A percentile compares a stretch with the other conserved stretches of the same genome.
phyloP scores from a whole-genome alignment of 768 basidiomycete genomes.

The Phaeolepiota aurea region DNA sequence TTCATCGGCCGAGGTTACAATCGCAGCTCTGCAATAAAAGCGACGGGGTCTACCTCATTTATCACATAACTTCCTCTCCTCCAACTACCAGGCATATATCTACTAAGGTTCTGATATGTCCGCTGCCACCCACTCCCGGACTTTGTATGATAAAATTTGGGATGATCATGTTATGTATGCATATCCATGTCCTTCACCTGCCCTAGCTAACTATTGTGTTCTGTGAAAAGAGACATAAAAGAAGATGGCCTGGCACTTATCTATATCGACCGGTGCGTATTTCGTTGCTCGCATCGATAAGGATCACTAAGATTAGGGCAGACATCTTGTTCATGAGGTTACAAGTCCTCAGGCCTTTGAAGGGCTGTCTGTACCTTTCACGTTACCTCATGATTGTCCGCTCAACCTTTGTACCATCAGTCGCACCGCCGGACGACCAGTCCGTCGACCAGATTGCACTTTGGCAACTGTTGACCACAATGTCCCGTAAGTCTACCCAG shows the following conservation, averaged over 20 bases:
- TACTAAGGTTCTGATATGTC: no score
- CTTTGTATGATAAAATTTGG: conserved; percentile 97
- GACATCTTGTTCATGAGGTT: conserved; percentile 78
- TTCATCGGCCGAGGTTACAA: no score
- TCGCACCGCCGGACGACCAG: conserved; percentile 65
- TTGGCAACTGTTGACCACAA: conserved; percentile 87
- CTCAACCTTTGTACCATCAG: conserved; percentile 22
- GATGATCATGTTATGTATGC: conserved; percentile 91
- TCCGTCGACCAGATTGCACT: conserved; percentile 83
- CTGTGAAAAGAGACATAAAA: conserved; percentile 51
- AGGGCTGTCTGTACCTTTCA: conserved; percentile 42
- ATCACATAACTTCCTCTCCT: no score
- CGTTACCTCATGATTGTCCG: conserved; percentile 3
- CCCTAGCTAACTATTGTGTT: conserved; percentile 9
- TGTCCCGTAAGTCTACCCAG: conserved; percentile 55
- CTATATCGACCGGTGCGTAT: conserved; percentile 69
- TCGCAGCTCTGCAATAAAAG: no score
- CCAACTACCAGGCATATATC: no score
- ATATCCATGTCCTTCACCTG: conserved; percentile 3
- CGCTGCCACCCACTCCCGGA: no score
- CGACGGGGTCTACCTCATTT: no score
- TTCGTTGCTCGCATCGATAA: neutral
- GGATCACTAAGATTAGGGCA: conserved; percentile 13
- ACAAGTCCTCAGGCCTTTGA: conserved; percentile 93
- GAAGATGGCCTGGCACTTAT: conserved; percentile 74